Evolutionary conservation across 352 stramenopile species (phyloP).

Genomic region (Peronosclerospora sorghi): DNA sequence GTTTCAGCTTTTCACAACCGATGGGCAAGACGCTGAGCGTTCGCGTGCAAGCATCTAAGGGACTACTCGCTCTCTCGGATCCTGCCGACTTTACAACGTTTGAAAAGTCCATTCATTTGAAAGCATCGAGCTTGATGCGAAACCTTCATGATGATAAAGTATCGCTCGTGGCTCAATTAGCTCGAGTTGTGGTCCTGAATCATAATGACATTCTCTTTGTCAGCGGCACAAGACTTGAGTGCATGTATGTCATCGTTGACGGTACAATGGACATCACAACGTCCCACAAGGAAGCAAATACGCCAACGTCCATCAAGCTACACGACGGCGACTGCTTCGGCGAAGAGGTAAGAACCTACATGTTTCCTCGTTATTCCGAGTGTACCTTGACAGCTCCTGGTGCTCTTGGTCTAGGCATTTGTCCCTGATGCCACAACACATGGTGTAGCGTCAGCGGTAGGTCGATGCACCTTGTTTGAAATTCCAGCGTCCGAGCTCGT

Average conservation of each 20-base stretch:
- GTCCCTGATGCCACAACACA: conserved; percentile 40
- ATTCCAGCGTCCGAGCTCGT: conserved; percentile 68
- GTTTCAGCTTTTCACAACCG: conserved; percentile 19
- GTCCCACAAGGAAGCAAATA: conserved; percentile 2
- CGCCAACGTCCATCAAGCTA: conserved; percentile 29
- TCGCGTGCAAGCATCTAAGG: conserved; percentile 11
- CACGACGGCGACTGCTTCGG: conserved; percentile 69
- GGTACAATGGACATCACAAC: conserved; percentile 45
- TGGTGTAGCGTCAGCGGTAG: conserved; percentile 29
- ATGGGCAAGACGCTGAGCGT: conserved; percentile 19
- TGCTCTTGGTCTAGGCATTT: conserved; percentile 43
- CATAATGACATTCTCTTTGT: conserved; percentile 50
- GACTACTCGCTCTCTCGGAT: conserved; percentile 31
- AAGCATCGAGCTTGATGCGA: conserved; percentile 72
- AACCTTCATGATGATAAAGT: conserved; percentile 80
- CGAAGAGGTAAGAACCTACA: conserved; percentile 66
- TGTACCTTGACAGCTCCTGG: too few species aligned
- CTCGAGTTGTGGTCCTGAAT: conserved; percentile 43
- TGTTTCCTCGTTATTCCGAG: too few species aligned
- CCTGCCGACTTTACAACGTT: conserved; percentile 62
- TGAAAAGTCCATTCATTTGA: conserved; percentile 80
- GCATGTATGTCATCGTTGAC: conserved; percentile 63
- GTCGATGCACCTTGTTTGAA: conserved; percentile 56
- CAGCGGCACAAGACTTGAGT: conserved; percentile 28
- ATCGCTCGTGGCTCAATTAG: conserved; percentile 60